Base-by-base conservation (phyloP, 2,329 filamentous ascomycete species). In the Diplocarpon mali region DNA sequence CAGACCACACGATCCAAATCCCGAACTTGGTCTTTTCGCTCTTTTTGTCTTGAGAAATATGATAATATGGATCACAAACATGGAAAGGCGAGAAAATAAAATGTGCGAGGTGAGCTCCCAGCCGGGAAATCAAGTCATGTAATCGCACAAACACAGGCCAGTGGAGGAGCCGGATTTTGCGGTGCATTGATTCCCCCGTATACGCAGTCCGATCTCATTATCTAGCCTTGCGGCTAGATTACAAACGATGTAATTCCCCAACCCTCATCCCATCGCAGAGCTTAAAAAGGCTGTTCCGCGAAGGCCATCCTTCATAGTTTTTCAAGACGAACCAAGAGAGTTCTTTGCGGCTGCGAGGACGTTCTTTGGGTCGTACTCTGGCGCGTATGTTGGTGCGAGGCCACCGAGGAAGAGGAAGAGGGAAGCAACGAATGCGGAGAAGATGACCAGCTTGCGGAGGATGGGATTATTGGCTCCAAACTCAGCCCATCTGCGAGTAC, bases 401-500 rank as follows among this genome's bases (percentile, higher is more conserved):
- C 78, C 76, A 49, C 76, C 77, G 46, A 93, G 75, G 15, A 93
- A 64, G 53, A 85, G 64, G 65, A 92, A 80, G 55, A 90, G 65
- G 42, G 75, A 66, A 52, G 84, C 64, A 46, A 85, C 62, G 15
- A 75, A 72, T 20, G 74, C 65, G 41, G 71, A 75, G 49, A 90
- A 76, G 55, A 92, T 70, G 51, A 86, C 69, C 42, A 89, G 64
- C 69, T 90, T 89, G 68, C 88, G 84, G 58, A 85, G 71, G 38
- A 80, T 75, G 11, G 89, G 89, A 61, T 82, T 83, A 53, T 73
- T 74, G 57, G 78, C 78, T 47, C 88, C 88, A 56, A 92, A 88
- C 60, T 95, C 88, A 41, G 83, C 82, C 88, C 88, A 94, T 49
- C 80, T 76, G 62, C 87, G 83, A 60, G 73, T 72, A 44, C 73